Conservation (phyloP, 331 rosid species). For the Arachis monticola region DNA sequence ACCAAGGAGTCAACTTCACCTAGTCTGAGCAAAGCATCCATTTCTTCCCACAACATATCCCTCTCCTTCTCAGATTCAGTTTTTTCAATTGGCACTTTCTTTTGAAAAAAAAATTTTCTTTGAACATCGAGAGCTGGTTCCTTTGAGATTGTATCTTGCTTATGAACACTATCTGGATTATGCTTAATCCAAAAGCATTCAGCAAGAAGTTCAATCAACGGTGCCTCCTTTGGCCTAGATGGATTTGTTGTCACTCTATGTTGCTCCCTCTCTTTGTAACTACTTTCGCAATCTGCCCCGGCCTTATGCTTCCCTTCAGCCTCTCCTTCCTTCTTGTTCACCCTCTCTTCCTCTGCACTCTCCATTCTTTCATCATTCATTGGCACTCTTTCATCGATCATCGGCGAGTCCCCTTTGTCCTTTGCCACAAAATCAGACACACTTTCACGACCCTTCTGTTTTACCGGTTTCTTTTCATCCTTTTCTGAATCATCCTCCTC, state of each 20-base stretch:
- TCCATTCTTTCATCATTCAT: not conserved
- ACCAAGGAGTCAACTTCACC: slow-evolving; percentile 34
- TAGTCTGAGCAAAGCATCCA: not conserved
- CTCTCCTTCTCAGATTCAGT: slow-evolving; percentile 29
- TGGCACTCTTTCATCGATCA: not conserved
- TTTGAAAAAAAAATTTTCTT: not conserved
- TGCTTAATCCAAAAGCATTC: slow-evolving; percentile 13
- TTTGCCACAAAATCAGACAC: not conserved
- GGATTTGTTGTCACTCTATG: not conserved
- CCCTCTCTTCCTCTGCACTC: not conserved
- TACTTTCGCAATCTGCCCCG: not conserved
- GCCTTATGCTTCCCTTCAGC: not conserved
- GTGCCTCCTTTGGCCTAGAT: slow-evolving; percentile 12
- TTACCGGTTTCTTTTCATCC: not conserved
- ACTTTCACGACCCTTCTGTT: not conserved
- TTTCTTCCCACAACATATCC: slow-evolving; percentile 32
- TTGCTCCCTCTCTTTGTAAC: not conserved
- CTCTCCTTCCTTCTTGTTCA: not conserved
- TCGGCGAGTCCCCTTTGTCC: not conserved
- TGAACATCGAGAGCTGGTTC: not conserved
- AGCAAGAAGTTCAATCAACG: slow-evolving; percentile 22
- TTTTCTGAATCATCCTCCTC: not conserved
- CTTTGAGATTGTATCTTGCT: not conserved
- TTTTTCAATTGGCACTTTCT: slow-evolving; percentile 23
- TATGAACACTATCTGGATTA: not conserved